Evolutionary conservation across 768 basidiomycete genomes (phyloP), one percentile per base, ranked within the genome.

Genomic region (Podaxis rugospora): DNA sequence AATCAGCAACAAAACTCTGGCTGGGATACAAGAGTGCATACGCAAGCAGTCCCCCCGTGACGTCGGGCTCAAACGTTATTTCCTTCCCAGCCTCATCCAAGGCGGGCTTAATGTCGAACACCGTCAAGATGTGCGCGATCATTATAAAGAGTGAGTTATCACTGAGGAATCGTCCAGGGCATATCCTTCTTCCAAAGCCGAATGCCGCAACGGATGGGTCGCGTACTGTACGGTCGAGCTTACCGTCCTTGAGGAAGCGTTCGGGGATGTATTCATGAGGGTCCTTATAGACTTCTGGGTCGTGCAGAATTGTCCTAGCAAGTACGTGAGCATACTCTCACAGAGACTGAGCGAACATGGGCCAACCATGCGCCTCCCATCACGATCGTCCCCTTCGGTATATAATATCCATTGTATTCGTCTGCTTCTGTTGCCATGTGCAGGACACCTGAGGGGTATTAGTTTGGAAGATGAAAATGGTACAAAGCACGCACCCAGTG

Each of bases 81-180:
- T 61, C 64, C 35, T 63, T 61, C 4, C 68, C 68, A 35, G 51
- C 11, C 36, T 66, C 64, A 27, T 67, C 66, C 37, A 64, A 55
- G 5, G 62, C 57, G 18, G 68, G 68, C 5, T 44, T 36, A 42
- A 67, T 58, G 47, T 67, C 59, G 51, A 58, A 69, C 10, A 64
- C 58, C 1, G 68, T 47, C 18, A 69, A 46, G 10, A 65, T 42
- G 27, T 63, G 62, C 9, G 68, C 61, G 11, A 65, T 55, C 35
- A 67, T 47, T 10, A 61, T 62, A 51, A 57, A 65, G 11, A 68
- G 53, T 5, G 59, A 57, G 10, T 65, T 57, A 37, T 65, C 42
- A 18, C 62, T 63, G 25, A 69, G 54, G 51, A 63, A 65, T 6
- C 66, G 62, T 9, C 68, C 68, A 13, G 68, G 67, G 40, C 66